phyloP scores from a whole-genome alignment of 2,329 filamentous ascomycete species.

The Colletotrichum liriopes region DNA sequence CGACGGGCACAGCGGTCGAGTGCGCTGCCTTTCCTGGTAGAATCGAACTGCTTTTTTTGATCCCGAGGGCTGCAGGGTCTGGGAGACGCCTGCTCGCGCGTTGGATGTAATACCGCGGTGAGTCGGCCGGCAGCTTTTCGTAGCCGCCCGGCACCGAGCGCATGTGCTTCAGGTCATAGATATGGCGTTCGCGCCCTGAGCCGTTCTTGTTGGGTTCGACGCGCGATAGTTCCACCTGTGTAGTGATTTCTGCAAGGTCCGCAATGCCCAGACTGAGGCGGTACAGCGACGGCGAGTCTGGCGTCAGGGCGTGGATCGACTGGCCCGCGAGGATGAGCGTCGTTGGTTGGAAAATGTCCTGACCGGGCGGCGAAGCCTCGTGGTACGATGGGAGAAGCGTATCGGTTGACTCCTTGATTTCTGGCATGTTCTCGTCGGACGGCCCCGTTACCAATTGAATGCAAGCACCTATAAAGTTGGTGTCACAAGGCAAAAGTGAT shows the following conservation, averaged over 20 bases:
- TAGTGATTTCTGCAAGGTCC: conserved; percentile 4
- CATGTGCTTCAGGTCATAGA: conserved; percentile 11
- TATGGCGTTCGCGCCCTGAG: conserved; percentile 15
- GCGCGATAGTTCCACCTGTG: conserved; percentile 10
- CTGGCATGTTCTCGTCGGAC: background rate
- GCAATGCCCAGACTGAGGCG: conserved; percentile 15
- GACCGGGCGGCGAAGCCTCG: background rate
- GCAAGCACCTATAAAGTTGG: background rate
- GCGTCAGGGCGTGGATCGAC: conserved; percentile 12
- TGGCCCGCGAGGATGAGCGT: conserved; percentile 1
- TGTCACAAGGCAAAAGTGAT: no score
- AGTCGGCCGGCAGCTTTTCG: conserved; percentile 6
- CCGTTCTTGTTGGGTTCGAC: conserved; percentile 11
- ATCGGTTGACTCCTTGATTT: background rate
- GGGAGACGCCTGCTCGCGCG: background rate
- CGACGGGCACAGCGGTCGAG: conserved; percentile 9
- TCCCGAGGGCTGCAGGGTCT: background rate
- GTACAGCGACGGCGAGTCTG: conserved; percentile 11
- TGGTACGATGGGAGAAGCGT: conserved; percentile 4
- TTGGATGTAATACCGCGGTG: conserved; percentile 6
- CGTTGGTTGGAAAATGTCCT: conserved; percentile 11
- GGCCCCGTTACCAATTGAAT: background rate
- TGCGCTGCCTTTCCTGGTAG: background rate
- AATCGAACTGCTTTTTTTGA: conserved; percentile 12
- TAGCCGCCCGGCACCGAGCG: conserved; percentile 7